Evolutionary conservation across 2,329 filamentous ascomycete species (phyloP).

Genomic region (Aspergillus uvarum): DNA sequence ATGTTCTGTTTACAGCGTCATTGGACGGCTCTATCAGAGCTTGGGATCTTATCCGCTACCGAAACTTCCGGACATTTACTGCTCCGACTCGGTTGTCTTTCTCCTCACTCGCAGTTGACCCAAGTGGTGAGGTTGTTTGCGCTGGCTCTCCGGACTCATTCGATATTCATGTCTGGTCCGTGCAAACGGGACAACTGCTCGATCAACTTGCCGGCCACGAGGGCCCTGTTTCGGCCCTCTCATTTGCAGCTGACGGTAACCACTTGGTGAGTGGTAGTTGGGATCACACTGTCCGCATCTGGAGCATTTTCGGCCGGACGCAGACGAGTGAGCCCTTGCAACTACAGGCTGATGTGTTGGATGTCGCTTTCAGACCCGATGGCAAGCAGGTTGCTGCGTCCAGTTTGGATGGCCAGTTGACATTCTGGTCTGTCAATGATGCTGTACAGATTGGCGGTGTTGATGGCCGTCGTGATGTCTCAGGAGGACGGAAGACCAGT

Average conservation of each 20-base stretch:
- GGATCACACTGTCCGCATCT: slow-evolving; percentile 93
- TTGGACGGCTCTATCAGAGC: slow-evolving; percentile 91
- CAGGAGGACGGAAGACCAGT: slow-evolving; percentile 82
- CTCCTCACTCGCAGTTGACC: slow-evolving; percentile 92
- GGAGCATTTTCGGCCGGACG: slow-evolving; percentile 90
- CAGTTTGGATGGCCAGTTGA: slow-evolving; percentile 88
- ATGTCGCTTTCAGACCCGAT: slow-evolving; percentile 83
- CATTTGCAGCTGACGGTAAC: slow-evolving; percentile 83
- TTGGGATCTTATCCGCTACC: slow-evolving; percentile 93
- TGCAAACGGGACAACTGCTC: slow-evolving; percentile 92
- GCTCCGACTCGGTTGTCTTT: slow-evolving; percentile 89
- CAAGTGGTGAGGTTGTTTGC: slow-evolving; percentile 92
- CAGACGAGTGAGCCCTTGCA: slow-evolving; percentile 95
- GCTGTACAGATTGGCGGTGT: slow-evolving; percentile 82
- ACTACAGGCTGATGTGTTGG: slow-evolving; percentile 85
- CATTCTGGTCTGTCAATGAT: slow-evolving; percentile 90
- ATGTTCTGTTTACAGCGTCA: slow-evolving; percentile 92
- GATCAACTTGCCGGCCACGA: slow-evolving; percentile 91
- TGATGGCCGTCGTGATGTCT: slow-evolving; percentile 88
- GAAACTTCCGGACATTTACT: slow-evolving; percentile 97
- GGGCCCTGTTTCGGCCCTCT: slow-evolving; percentile 82
- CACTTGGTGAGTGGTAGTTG: slow-evolving; percentile 88
- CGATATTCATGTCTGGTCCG: slow-evolving; percentile 97
- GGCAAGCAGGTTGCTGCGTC: slow-evolving; percentile 88
- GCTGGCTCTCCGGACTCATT: slow-evolving; percentile 95